Conservation (phyloP, 108 stramenopile species). For the Discostella stelligeroides region DNA sequence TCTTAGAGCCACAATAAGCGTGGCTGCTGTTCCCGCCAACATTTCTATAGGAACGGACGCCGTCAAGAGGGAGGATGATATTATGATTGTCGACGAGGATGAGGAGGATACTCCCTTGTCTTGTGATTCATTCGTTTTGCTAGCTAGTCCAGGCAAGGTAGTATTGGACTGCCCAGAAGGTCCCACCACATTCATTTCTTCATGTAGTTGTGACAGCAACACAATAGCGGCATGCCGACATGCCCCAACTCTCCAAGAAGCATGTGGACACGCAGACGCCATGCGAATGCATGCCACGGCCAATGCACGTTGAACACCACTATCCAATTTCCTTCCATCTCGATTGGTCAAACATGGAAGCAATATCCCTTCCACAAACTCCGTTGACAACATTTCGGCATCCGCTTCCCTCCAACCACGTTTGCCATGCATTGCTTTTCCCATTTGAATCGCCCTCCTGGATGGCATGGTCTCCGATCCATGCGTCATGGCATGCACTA, state of each 20-base stretch:
- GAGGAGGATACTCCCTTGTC: neutral
- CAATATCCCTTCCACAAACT: conserved; percentile 54
- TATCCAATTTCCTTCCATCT: conserved; percentile 26
- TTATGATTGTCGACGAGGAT: neutral
- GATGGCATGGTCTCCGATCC: conserved; percentile 48
- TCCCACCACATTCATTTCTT: conserved; percentile 4
- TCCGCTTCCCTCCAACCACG: conserved; percentile 49
- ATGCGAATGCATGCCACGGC: conserved; percentile 64
- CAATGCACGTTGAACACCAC: conserved; percentile 24
- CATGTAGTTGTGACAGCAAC: conserved; percentile 50
- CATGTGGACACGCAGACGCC: conserved; percentile 58
- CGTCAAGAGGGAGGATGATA: conserved; percentile 10
- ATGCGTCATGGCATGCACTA: conserved; percentile 59
- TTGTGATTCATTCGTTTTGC: neutral
- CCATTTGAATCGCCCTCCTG: conserved; percentile 25
- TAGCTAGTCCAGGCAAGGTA: neutral
- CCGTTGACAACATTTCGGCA: conserved; percentile 34
- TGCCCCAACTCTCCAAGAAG: conserved; percentile 57
- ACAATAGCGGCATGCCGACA: conserved; percentile 48
- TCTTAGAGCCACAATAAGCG: conserved; percentile 58
- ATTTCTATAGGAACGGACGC: conserved; percentile 36
- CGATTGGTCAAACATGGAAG: conserved; percentile 41
- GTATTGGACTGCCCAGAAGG: conserved; percentile 4
- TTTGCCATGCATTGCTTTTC: conserved; percentile 36
- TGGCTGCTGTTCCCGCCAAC: conserved; percentile 50